A percentile compares a stretch with the other conserved stretches of the same genome.
These are phyloP conservation scores for Beauveria australis DNA, from an alignment of 2,329 filamentous ascomycete genomes.

Conservation along the genomic window DNA sequence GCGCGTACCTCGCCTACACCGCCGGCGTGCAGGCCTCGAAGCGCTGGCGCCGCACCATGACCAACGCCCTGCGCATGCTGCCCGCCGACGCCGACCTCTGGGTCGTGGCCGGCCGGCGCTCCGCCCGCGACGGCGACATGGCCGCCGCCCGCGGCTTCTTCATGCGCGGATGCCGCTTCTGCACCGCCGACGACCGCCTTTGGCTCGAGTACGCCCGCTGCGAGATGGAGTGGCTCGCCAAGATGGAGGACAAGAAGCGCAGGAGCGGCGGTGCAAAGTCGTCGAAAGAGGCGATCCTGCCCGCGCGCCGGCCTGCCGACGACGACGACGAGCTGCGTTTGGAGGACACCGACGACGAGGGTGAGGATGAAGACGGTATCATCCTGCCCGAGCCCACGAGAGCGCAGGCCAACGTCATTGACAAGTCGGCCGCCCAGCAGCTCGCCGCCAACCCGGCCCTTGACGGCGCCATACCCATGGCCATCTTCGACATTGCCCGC, in stretches of 20 bases:
- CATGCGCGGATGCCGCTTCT: conserved; percentile 84
- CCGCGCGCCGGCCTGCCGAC: conserved; percentile 33
- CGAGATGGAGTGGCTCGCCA: conserved; percentile 86
- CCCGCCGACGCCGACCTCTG: conserved; percentile 77
- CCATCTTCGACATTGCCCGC: conserved; percentile 80
- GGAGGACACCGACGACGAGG: conserved; percentile 35
- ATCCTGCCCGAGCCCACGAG: conserved; percentile 38
- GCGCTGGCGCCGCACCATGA: conserved; percentile 56
- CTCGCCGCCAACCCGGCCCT: conserved; percentile 69
- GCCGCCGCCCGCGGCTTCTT: conserved; percentile 75
- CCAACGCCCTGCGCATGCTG: conserved; percentile 71
- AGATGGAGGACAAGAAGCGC: conserved; percentile 62
- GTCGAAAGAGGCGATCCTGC: conserved; percentile 39
- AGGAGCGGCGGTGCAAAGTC: conserved; percentile 40
- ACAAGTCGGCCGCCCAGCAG: conserved; percentile 36
- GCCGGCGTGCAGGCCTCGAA: conserved; percentile 58
- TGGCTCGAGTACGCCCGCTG: conserved; percentile 88
- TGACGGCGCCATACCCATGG: conserved; percentile 86
- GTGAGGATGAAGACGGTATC: conserved; percentile 31
- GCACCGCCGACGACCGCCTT: conserved; percentile 61
- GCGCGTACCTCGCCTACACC: conserved; percentile 80
- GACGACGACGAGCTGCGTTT: conserved; percentile 40
- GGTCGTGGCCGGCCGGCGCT: conserved; percentile 72
- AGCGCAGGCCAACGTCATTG: conserved; percentile 34
- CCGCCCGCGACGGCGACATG: conserved; percentile 80